These are phyloP conservation scores for Solanum chilense DNA, from an alignment of 257 asterid genomes.

Conservation along the genomic window DNA sequence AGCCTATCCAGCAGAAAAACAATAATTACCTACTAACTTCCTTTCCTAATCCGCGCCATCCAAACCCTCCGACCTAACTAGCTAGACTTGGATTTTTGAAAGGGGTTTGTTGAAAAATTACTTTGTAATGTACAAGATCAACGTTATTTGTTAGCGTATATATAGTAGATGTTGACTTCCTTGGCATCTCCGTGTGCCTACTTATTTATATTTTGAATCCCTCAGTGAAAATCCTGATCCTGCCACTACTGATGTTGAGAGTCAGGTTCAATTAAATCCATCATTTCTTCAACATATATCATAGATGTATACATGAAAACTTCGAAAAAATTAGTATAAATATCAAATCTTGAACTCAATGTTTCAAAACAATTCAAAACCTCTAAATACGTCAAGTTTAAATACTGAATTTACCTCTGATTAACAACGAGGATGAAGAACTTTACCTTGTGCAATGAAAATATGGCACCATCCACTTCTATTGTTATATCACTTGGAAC, in stretches of 20 bases:
- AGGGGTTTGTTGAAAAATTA: neutral
- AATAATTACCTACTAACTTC: neutral
- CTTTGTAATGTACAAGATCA: neutral
- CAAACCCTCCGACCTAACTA: neutral
- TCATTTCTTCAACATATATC: neutral
- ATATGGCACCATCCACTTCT: conserved; percentile 69
- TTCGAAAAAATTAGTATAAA: neutral
- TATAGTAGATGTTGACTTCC: neutral
- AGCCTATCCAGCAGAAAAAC: neutral
- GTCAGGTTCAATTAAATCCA: neutral
- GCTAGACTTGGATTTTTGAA: neutral
- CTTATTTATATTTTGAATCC: neutral
- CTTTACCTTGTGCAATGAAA: conserved; percentile 76
- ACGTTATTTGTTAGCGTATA: neutral
- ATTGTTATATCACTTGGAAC: conserved; percentile 89
- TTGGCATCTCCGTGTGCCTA: neutral
- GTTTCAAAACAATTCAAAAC: neutral
- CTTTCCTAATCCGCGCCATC: neutral
- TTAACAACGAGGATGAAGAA: neutral
- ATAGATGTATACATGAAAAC: neutral
- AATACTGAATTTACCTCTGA: neutral
- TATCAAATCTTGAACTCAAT: neutral
- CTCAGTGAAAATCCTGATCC: neutral
- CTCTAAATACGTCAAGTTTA: neutral
- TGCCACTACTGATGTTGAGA: neutral